Conservation (phyloP, 2,329 filamentous ascomycete genomes). For the Neurospora sp. region DNA sequence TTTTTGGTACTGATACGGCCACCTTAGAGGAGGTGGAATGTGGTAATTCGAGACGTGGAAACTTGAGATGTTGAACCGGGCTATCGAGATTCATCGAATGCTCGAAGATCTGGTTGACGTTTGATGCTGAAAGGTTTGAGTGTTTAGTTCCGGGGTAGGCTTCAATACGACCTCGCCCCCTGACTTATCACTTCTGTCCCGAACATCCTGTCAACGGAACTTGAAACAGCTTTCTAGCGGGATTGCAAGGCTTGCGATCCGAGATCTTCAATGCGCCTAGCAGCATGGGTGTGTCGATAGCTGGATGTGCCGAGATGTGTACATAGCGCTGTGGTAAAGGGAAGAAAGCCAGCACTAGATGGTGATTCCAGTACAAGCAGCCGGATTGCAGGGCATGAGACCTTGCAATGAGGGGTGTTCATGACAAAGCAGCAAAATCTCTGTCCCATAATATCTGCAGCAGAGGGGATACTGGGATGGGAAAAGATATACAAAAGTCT, state of each 20-base stretch:
- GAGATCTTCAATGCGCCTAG: neutral
- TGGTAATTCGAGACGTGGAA: neutral
- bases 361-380: neutral
- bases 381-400: neutral
- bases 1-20: slow-evolving; percentile 1
- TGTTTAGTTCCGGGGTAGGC: neutral
- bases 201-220: neutral
- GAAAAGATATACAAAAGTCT: neutral
- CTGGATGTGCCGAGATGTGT: neutral
- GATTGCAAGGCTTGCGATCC: neutral
- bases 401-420: neutral
- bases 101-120: neutral
- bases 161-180: neutral
- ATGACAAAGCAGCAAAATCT: neutral
- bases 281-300: neutral
- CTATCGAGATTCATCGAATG: neutral
- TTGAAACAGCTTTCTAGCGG: neutral
- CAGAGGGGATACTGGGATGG: neutral
- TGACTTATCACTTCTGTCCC: neutral
- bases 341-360: neutral
- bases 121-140: neutral
- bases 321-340: neutral
- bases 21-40: neutral
- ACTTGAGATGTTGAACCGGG: neutral
- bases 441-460: neutral